These are phyloP conservation scores for Neoboletus brunneissimus DNA, from an alignment of 768 basidiomycete species.

Conservation along the genomic window DNA sequence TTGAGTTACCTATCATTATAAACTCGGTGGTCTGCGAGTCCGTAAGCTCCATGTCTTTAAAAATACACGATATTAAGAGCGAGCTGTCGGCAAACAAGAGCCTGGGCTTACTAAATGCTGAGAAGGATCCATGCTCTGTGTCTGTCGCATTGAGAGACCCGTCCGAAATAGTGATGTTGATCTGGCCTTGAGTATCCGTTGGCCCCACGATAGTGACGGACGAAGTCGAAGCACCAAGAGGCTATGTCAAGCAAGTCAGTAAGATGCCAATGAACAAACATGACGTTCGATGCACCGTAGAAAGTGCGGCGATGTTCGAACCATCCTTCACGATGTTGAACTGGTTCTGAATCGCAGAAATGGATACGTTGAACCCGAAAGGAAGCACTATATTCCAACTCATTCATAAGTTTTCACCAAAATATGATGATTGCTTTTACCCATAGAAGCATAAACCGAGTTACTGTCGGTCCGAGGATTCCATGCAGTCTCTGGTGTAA, in stretches of 20 bases:
- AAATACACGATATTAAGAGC: neutral
- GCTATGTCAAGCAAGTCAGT: slow-evolving; percentile 36
- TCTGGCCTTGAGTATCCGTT: slow-evolving; percentile 56
- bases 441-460: slow-evolving; percentile 55
- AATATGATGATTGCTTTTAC: slow-evolving; percentile 33
- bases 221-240: slow-evolving; percentile 62
- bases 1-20: slow-evolving; percentile 56
- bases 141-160: slow-evolving; percentile 51
- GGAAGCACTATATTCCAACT: slow-evolving; percentile 50
- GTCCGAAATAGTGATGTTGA: slow-evolving; percentile 59
- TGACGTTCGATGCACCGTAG: slow-evolving; percentile 42
- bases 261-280: neutral
- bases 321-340: slow-evolving; percentile 60
- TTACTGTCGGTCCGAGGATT: slow-evolving; percentile 54
- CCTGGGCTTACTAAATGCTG: slow-evolving; percentile 52
- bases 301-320: slow-evolving; percentile 52
- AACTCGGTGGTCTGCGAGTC: slow-evolving; percentile 48
- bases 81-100: neutral
- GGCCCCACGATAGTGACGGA: slow-evolving; percentile 49
- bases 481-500: slow-evolving; percentile 55
- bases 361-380: slow-evolving; percentile 62
- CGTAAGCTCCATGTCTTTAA: slow-evolving; percentile 55
- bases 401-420: slow-evolving; percentile 1
- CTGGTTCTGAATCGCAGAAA: slow-evolving; percentile 60
- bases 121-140: slow-evolving; percentile 48